Evolutionary conservation across 176 grass and related monocot genomes (phyloP).

Genomic region (Eleusine indica): DNA sequence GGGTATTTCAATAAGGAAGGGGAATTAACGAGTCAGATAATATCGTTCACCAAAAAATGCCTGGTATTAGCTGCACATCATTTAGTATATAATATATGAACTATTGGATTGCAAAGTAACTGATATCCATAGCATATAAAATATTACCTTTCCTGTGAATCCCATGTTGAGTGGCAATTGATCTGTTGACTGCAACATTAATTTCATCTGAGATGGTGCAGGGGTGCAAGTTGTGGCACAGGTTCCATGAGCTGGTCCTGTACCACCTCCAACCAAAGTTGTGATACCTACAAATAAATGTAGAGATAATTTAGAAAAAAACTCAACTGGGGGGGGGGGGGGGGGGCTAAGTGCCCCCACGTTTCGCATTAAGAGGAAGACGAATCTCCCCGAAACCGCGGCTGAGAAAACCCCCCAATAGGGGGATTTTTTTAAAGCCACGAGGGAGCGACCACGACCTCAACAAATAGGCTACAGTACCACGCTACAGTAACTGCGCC

Average conservation of each 20-base stretch:
- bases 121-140: background rate
- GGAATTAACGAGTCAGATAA: background rate
- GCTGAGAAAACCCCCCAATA: too few relatives aligned
- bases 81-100: background rate
- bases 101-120: background rate
- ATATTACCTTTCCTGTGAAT: constrained; percentile 87
- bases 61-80: background rate
- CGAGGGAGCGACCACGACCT: too few relatives aligned
- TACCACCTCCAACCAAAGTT: constrained; percentile 92
- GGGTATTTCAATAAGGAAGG: too few relatives aligned
- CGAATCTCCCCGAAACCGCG: too few relatives aligned
- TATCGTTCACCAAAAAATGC: background rate
- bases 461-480: too few relatives aligned
- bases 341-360: too few relatives aligned
- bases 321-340: background rate
- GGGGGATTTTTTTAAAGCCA: too few relatives aligned
- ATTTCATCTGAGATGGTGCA: constrained; percentile 82
- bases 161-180: constrained; percentile 87
- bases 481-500: too few relatives aligned
- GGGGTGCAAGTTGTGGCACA: constrained; percentile 97
- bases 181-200: constrained; percentile 96
- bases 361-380: too few relatives aligned
- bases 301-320: background rate
- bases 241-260: constrained; percentile 96
- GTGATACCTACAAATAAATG: constrained; percentile 71